These are phyloP conservation scores for Rehmannia glutinosa DNA, from an alignment of 257 asterid species.

Conservation along the genomic window DNA sequence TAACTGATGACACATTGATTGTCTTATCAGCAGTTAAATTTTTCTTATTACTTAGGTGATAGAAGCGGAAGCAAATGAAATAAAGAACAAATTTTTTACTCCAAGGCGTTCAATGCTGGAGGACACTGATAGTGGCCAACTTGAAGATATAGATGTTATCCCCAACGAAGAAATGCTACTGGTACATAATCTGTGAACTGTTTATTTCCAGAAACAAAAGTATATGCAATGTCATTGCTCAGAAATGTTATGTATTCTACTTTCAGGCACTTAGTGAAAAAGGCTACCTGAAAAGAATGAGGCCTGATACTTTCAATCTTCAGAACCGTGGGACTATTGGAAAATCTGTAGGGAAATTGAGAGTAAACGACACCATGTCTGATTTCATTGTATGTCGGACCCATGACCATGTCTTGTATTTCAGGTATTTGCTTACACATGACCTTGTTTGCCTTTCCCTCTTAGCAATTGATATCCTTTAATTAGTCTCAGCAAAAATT, in stretches of 20 bases:
- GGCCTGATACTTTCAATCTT: slow-evolving; percentile 87
- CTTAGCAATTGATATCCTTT: not conserved
- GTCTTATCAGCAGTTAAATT: slow-evolving; percentile 4
- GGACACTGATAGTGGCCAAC: slow-evolving; percentile 72
- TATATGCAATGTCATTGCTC: slow-evolving; percentile 14
- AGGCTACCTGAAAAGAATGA: slow-evolving; percentile 96
- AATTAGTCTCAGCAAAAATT: not conserved
- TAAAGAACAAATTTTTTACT: slow-evolving; percentile 77
- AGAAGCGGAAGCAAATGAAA: slow-evolving; percentile 82
- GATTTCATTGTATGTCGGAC: slow-evolving; percentile 94
- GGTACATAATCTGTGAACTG: slow-evolving; percentile 39
- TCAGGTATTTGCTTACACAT: slow-evolving; percentile 57
- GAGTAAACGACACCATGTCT: slow-evolving; percentile 90
- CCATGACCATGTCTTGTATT: slow-evolving; percentile 87
- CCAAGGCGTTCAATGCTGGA: slow-evolving; percentile 90
- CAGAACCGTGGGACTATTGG: slow-evolving; percentile 96
- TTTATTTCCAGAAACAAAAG: slow-evolving; percentile 1
- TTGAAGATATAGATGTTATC: slow-evolving; percentile 90
- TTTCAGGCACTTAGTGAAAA: slow-evolving; percentile 94
- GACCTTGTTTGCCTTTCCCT: not conserved
- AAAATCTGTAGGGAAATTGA: slow-evolving; percentile 91
- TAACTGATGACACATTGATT: slow-evolving; percentile 7
- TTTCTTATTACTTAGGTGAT: slow-evolving; percentile 45
- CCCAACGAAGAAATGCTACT: slow-evolving; percentile 93
- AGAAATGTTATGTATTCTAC: slow-evolving; percentile 11